phyloP scores from a whole-genome alignment of 352 stramenopile genomes.

The Phytophthora brassicae region DNA sequence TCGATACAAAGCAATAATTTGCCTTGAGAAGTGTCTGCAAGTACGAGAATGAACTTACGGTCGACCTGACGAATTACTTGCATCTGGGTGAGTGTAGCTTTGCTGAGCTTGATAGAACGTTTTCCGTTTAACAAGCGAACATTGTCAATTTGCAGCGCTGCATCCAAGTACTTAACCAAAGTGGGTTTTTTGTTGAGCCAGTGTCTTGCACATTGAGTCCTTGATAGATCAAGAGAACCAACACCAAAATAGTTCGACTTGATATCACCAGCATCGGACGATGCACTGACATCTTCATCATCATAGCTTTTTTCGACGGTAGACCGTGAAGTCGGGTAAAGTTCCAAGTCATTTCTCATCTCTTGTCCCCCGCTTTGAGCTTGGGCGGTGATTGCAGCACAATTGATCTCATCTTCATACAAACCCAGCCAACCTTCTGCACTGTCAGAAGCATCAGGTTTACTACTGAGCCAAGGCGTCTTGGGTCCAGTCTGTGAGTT shows the following conservation, averaged over 20 bases:
- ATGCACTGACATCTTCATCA: not conserved
- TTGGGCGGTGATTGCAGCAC: not conserved
- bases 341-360: not conserved
- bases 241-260: conserved; percentile 27
- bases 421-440: conserved; percentile 21
- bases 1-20: conserved; percentile 82
- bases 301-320: not conserved
- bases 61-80: conserved; percentile 89
- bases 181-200: not conserved
- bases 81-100: conserved; percentile 59
- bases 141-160: conserved; percentile 39
- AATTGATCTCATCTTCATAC: conserved; percentile 6
- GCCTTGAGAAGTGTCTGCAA: conserved; percentile 24
- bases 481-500: not conserved
- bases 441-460: conserved; percentile 32
- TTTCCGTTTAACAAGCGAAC: conserved; percentile 23
- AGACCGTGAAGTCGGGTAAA: not conserved
- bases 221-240: not conserved
- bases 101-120: conserved; percentile 58
- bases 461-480: conserved; percentile 37
- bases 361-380: not conserved
- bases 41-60: conserved; percentile 89
- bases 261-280: not conserved
- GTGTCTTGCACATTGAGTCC: conserved; percentile 6
- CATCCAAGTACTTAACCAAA: conserved; percentile 14